These are phyloP conservation scores for Spizellomyces punctatus DNA, from an alignment of 192 early-diverging fungal genomes.

Conservation along the genomic window DNA sequence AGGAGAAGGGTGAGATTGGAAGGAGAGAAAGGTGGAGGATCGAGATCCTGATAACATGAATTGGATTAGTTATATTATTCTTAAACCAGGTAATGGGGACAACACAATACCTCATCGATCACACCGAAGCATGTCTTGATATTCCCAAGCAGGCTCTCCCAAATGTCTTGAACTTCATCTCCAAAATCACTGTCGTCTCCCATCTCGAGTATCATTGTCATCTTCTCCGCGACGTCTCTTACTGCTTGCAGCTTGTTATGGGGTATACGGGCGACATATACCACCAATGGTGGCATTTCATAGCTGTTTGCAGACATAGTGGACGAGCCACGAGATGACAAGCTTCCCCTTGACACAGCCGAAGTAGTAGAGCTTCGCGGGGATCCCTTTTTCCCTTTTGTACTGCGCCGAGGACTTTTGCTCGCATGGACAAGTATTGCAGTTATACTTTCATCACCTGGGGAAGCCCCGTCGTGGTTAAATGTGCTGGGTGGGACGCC, in stretches of 20 bases:
- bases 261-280: conserved; percentile 1
- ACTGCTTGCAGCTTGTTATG: not conserved
- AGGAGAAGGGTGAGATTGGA: too few relatives aligned
- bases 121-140: conserved; percentile 13
- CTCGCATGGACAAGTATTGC: not conserved
- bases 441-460: not conserved
- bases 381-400: not conserved
- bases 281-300: not conserved
- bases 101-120: conserved; percentile 1
- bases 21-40: too few relatives aligned
- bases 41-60: too few relatives aligned
- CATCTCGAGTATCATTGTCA: not conserved
- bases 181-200: conserved; percentile 14
- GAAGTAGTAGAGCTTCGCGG: conserved; percentile 6
- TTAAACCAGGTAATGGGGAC: not conserved
- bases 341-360: too few relatives aligned
- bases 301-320: not conserved
- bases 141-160: conserved; percentile 9
- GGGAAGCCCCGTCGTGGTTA: not conserved
- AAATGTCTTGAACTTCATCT: conserved; percentile 9
- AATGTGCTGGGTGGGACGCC: not conserved
- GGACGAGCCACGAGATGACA: not conserved
- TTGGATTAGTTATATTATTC: too few relatives aligned
- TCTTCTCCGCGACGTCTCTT: conserved; percentile 5
- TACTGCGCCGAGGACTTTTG: not conserved